Evolutionary conservation across 129 eudicot species (phyloP).

Genomic region (Lactuca sativa): DNA sequence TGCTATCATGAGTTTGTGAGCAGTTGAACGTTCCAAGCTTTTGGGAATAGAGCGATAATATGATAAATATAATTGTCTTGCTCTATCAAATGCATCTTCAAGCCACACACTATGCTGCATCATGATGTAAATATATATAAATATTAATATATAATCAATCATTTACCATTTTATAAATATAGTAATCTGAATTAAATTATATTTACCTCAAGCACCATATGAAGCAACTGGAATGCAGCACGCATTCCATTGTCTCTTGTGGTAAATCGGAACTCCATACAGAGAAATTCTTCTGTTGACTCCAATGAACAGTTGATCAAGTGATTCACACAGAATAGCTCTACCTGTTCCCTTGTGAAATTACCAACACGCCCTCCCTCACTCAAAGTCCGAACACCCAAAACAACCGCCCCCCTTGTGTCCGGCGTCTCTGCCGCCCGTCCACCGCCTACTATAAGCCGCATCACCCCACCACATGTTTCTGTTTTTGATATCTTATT

Average conservation of each 20-base stretch:
- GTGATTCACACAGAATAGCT: conserved; percentile 95
- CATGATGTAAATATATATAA: not conserved
- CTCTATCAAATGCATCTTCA: conserved; percentile 98
- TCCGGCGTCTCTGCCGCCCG: conserved; percentile 86
- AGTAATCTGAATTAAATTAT: too few species aligned
- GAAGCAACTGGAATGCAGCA: conserved; percentile 98
- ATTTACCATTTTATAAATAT: too few species aligned
- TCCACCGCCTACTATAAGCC: conserved; percentile 98
- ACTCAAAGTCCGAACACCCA: conserved; percentile 96
- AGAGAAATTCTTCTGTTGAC: conserved; percentile 95
- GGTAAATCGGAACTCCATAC: conserved; percentile 99
- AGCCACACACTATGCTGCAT: conserved; percentile 99
- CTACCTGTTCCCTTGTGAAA: conserved; percentile 98
- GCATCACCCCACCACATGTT: conserved; percentile 94
- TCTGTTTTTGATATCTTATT: conserved; percentile 72
- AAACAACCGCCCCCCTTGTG: conserved; percentile 81
- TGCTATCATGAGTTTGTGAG: conserved; percentile 93
- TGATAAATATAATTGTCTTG: conserved; percentile 89
- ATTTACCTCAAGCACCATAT: conserved; percentile 98
- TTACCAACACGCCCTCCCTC: conserved; percentile 99
- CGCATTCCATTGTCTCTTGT: conserved; percentile 96
- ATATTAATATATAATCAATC: too few species aligned
- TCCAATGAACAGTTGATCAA: conserved; percentile 92
- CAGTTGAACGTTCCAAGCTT: conserved; percentile 98
- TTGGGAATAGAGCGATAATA: conserved; percentile 96